These are phyloP conservation scores for Bruguiera parviflora DNA, from an alignment of 345 rosid species.

Conservation along the genomic window DNA sequence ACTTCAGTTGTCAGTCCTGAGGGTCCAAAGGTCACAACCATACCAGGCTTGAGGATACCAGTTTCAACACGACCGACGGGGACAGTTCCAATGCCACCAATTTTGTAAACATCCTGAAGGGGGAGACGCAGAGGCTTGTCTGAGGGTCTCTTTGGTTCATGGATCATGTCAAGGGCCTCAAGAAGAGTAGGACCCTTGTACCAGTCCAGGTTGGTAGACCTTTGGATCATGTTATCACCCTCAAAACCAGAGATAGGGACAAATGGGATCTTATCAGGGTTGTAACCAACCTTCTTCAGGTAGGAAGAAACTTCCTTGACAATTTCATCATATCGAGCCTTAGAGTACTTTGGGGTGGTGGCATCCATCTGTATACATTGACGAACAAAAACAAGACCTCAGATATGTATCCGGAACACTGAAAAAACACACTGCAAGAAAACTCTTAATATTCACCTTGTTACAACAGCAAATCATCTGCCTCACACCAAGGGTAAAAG, in stretches of 20 bases:
- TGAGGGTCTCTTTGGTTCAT: constrained; percentile 79
- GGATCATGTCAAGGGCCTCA: constrained; percentile 59
- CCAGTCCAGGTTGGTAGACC: constrained; percentile 75
- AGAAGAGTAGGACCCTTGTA: constrained; percentile 78
- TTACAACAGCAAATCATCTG: constrained; percentile 80
- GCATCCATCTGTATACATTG: constrained; percentile 47
- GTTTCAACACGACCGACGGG: constrained; percentile 38
- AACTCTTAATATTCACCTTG: constrained; percentile 36
- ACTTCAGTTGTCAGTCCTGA: constrained; percentile 28
- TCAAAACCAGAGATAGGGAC: constrained; percentile 87
- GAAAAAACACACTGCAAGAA: not conserved
- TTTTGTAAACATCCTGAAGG: constrained; percentile 88
- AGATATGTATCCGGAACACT: too few relatives aligned
- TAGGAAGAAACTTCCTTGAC: constrained; percentile 72
- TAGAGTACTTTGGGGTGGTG: constrained; percentile 74
- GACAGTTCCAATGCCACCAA: constrained; percentile 83
- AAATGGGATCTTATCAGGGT: constrained; percentile 74
- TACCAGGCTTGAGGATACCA: constrained; percentile 25
- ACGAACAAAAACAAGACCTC: not conserved
- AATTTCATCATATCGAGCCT: constrained; percentile 74
- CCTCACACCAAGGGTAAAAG: constrained; percentile 70
- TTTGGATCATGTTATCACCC: constrained; percentile 85
- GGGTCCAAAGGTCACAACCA: constrained; percentile 28
- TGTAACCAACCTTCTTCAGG: constrained; percentile 72
- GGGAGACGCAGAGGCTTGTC: constrained; percentile 94